Base-by-base conservation (phyloP, 805 yeast species). In the Cyberlindnera suaveolens region DNA sequence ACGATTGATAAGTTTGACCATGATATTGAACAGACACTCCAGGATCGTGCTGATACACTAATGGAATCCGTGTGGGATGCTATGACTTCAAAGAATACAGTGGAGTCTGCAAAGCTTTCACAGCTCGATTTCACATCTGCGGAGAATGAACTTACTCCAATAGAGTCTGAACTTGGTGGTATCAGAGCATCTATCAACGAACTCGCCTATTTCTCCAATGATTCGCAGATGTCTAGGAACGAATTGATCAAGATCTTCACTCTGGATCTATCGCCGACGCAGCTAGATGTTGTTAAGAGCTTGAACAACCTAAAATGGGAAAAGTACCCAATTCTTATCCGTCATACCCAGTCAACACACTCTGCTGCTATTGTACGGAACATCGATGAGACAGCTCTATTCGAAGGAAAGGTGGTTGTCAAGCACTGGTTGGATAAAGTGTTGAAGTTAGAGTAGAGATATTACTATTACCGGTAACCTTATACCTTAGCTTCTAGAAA, bases 291-390 rank as follows among this genome's bases (percentile, higher is more conserved):
- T 34, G 70, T 84, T 29, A 63, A 63, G 26, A 69, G 72, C 40
- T 70, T 87, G 57, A 86, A 86, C 60, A 51, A 61, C 4, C 58
- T 85, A 5, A 54, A 65, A 2, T 88, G 95, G 95, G 60, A 66
- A 35, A 87, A 85, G 57, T 82, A 63, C 51, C 90, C 93, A 0
- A 71, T 87, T 23, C 72, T 81, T 46, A 82, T 87, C 45, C 71
- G 81, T 32, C 66, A 74, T 27, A 80, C 91, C 6, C 71, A 71
- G 39, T 75, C 80, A 36, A 75, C 95, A 1, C 96, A 87, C 56
- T 87, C 95, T 1, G 95, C 93, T 2, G 81, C 87, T 2, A 84
- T 87, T 45, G 85, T 81, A 35, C 72, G 95, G 39, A 77, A 72
- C 48, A 57, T 61, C n/a, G 64, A 65, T 19, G 75, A 73, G 27